Percentiles rank a stretch among this genome's conserved stretches.
Conservation (phyloP, 1,139 yeast species). For the Blastobotrys serpentis region DNA sequence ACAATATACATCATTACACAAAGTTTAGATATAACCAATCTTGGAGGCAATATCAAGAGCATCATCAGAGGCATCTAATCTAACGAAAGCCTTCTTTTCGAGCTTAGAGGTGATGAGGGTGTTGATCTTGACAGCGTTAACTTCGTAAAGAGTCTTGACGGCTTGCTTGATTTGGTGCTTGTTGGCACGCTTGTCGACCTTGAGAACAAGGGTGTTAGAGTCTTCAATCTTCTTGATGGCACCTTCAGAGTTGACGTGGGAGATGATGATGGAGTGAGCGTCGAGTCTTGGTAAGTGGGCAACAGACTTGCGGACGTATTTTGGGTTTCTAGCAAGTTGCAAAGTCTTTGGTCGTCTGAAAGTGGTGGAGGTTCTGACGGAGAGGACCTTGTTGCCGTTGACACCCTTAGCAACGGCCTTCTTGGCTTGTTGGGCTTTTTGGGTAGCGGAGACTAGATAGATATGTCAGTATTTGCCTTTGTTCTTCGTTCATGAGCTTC, state of each 20-base stretch:
- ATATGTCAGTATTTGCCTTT: neutral
- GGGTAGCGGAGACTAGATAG: slow-evolving; percentile 34
- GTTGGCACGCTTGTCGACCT: slow-evolving; percentile 95
- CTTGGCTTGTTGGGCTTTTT: slow-evolving; percentile 94
- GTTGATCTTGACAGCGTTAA: slow-evolving; percentile 91
- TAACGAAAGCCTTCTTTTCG: slow-evolving; percentile 99
- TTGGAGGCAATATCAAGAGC: slow-evolving; percentile 99
- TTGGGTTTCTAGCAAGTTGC: slow-evolving; percentile 90
- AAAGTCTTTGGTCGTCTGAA: slow-evolving; percentile 98
- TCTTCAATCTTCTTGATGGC: slow-evolving; percentile 99
- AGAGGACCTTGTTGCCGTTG: slow-evolving; percentile 83
- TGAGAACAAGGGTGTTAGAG: slow-evolving; percentile 98
- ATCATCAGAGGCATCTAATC: slow-evolving; percentile 98
- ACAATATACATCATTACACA: slow-evolving; percentile 9
- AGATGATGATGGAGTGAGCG: slow-evolving; percentile 90
- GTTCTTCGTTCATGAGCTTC: neutral
- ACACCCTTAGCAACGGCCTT: slow-evolving; percentile 99
- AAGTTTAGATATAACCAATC: slow-evolving; percentile 88
- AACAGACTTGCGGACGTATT: slow-evolving; percentile 92
- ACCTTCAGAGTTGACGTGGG: slow-evolving; percentile 97
- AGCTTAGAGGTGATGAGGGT: slow-evolving; percentile 98
- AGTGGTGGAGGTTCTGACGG: slow-evolving; percentile 93
- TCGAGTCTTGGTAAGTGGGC: slow-evolving; percentile 98
- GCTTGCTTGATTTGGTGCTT: slow-evolving; percentile 98
- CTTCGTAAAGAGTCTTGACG: slow-evolving; percentile 96